Base-by-base conservation (phyloP, 495 filamentous ascomycete genomes). In the Parathielavia hyrcaniae region DNA sequence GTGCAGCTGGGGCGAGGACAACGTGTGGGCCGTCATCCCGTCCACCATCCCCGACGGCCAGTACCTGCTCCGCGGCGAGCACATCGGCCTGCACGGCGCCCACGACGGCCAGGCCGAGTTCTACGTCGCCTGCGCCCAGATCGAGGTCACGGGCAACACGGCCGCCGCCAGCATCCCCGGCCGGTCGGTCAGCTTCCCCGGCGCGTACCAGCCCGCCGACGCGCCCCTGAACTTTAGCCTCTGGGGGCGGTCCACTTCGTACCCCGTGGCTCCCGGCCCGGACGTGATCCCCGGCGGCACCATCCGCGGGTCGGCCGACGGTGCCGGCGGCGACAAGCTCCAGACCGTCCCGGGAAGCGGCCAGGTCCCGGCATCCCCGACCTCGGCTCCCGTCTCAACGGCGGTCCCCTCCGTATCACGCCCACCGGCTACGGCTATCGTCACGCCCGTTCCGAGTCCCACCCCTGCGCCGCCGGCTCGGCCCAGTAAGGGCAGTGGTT, bases 31-130 rank as follows among this genome's bases (percentile, higher is more conserved):
- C 32, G 17, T 38, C 30, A 38, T 50, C 17, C 48, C 48, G 1
- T 5, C 32, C 16, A 38, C 32, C 48, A 50, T 50, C 48, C 48
- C 48, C 17, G 20, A 50, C 48, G 48, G 48, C 16, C 32, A 50
- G 48, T 50, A 50, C 32, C 48, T 50, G 5, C 32, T 50, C 32
- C 48, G 48, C 16, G 48, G 14, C 8, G 48, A 50, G 32, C 48
- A 50, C 48, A 50, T 50, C 32, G 48, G 48, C 3, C 32, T 50
- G 1, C 48, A 50, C 48, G 48, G 48, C 16, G 48, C 48, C 0
- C 48, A 50, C 12, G 48, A 36, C 48, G 48, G 48, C 32, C 48
- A 50, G 16, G 48, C 48, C 17, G 48, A 50, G 34, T 50, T 50
- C 48, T 50, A 50, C n/a, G 16, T 10, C 48, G 10, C 32, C 6